Evolutionary conservation across 495 filamentous ascomycete genomes (phyloP).

Genomic region (Xylaria longipes): DNA sequence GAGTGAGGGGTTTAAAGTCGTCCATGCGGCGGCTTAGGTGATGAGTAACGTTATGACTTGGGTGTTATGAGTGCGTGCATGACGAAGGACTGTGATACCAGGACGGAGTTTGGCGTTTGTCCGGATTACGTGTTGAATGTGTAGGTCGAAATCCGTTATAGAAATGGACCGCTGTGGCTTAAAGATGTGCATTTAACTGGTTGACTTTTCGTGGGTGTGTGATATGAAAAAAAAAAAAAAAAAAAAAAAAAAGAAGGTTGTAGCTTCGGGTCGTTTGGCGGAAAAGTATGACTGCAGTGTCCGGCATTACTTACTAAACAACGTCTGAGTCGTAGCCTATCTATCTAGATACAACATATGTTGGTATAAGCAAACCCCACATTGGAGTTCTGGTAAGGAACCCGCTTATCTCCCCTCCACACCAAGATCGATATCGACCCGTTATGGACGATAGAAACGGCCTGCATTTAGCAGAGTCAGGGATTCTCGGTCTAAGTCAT

Average conservation of each 20-base stretch:
- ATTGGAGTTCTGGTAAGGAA: not conserved
- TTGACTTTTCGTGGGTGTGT: too few species aligned
- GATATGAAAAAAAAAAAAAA: too few species aligned
- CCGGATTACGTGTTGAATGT: not conserved
- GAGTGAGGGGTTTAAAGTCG: constrained; percentile 82
- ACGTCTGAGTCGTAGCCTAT: not conserved
- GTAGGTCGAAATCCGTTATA: not conserved
- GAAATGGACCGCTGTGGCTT: not conserved
- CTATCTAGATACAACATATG: not conserved
- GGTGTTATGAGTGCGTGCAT: constrained; percentile 2
- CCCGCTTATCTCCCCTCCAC: constrained; percentile 4
- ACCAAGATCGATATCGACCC: not conserved
- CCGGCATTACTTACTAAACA: not conserved
- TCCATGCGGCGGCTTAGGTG: constrained; percentile 63
- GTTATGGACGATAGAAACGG: not conserved
- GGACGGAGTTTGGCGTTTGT: constrained; percentile 17
- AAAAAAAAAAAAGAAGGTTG: too few species aligned
- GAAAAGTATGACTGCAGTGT: not conserved
- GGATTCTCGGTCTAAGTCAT: not conserved
- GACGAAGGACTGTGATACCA: constrained; percentile 12
- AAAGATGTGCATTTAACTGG: not conserved
- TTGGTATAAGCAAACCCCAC: constrained; percentile 8
- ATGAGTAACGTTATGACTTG: not conserved
- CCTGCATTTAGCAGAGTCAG: not conserved
- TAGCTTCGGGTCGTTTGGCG: too few species aligned